A percentile compares a stretch with the other conserved stretches of the same genome.
Conservation (phyloP, 768 basidiomycete species). For the Lactifluus hygrophoroides region DNA sequence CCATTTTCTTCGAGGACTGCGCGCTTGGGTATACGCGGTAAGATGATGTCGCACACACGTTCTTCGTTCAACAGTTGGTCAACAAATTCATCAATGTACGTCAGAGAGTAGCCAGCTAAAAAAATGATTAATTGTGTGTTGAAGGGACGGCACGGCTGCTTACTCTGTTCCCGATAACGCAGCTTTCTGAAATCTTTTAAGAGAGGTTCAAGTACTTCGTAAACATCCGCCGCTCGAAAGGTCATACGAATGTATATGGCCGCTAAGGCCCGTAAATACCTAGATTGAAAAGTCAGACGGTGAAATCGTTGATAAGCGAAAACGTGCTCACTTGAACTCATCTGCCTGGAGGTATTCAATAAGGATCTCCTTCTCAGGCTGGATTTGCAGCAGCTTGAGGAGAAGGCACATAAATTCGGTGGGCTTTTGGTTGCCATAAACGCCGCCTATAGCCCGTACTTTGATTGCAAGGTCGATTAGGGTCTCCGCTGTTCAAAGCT, state of each 20-base stretch:
- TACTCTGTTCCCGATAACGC: conserved; percentile 71
- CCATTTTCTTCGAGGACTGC: conserved; percentile 86
- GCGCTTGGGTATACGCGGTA: conserved; percentile 83
- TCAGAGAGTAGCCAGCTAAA: conserved; percentile 75
- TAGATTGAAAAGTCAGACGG: conserved; percentile 26
- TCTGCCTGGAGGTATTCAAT: conserved; percentile 93
- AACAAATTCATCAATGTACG: conserved; percentile 89
- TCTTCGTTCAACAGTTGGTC: conserved; percentile 80
- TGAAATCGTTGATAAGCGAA: not conserved
- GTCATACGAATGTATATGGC: conserved; percentile 94
- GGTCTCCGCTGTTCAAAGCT: conserved; percentile 58
- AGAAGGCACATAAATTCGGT: conserved; percentile 91
- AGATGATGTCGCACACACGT: conserved; percentile 91
- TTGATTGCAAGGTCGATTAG: conserved; percentile 91
- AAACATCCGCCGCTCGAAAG: conserved; percentile 83
- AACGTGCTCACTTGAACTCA: conserved; percentile 82
- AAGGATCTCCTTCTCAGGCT: conserved; percentile 95
- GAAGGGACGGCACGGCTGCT: conserved; percentile 23
- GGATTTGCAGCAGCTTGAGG: conserved; percentile 91
- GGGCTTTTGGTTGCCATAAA: conserved; percentile 90
- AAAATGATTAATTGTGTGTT: not conserved
- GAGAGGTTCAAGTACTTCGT: conserved; percentile 87
- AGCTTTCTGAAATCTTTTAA: conserved; percentile 92
- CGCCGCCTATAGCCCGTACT: conserved; percentile 78
- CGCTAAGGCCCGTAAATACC: conserved; percentile 89